These are phyloP conservation scores for Pulveroboletus ravenelii DNA, from an alignment of 768 basidiomycete genomes.

Conservation along the genomic window DNA sequence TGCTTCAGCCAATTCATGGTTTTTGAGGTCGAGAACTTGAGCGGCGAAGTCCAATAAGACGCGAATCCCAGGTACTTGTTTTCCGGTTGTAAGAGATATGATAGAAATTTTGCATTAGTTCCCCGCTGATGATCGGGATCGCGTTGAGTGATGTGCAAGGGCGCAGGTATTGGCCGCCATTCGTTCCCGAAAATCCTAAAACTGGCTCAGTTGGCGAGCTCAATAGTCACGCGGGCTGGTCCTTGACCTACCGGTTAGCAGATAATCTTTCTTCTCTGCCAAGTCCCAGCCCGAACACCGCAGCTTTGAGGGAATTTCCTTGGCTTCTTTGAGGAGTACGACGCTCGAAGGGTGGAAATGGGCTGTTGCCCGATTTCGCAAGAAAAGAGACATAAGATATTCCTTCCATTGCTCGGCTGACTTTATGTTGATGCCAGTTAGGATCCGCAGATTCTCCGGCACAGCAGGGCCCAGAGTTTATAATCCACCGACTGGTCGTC, in stretches of 20 bases:
- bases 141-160: slow-evolving; percentile 13
- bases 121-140: slow-evolving; percentile 27
- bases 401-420: slow-evolving; percentile 24
- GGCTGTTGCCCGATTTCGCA: slow-evolving; percentile 19
- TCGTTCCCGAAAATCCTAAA: slow-evolving; percentile 48
- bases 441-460: slow-evolving; percentile 14
- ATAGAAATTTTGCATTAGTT: slow-evolving; percentile 37
- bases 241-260: slow-evolving; percentile 9
- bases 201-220: neutral
- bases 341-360: slow-evolving; percentile 30
- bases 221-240: too few species aligned
- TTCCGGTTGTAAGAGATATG: slow-evolving; percentile 19
- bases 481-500: slow-evolving; percentile 37
- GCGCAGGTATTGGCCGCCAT: slow-evolving; percentile 38
- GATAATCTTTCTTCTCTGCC: slow-evolving; percentile 31
- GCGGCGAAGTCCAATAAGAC: slow-evolving; percentile 53
- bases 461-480: slow-evolving; percentile 23
- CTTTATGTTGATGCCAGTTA: slow-evolving; percentile 26
- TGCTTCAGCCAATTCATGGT: slow-evolving; percentile 30
- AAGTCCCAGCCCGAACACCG: slow-evolving; percentile 52
- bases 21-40: slow-evolving; percentile 47
- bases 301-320: slow-evolving; percentile 44
- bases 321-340: slow-evolving; percentile 49
- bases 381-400: slow-evolving; percentile 34
- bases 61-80: slow-evolving; percentile 28